A percentile compares a stretch with the other conserved stretches of the same genome.
Conservation (phyloP, 805 yeast species). For the Yarrowia porcina region DNA sequence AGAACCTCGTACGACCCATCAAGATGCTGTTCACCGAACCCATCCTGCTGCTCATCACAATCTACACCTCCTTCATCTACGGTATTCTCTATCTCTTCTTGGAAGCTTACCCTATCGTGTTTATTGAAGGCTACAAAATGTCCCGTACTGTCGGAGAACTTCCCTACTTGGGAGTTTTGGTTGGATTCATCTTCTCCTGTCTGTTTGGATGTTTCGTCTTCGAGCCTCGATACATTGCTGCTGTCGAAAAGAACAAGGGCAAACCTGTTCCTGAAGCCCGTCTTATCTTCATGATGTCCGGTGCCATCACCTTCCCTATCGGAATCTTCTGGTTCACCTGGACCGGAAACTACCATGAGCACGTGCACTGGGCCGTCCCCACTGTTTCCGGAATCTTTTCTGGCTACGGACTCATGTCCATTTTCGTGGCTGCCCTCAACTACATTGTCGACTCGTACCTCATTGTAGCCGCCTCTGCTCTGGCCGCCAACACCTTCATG, state of each 20-base stretch:
- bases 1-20: constrained; percentile 65
- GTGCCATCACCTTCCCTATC: constrained; percentile 66
- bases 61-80: constrained; percentile 74
- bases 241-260: constrained; percentile 53
- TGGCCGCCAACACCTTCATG: constrained; percentile 70
- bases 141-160: constrained; percentile 60
- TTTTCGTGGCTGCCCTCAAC: constrained; percentile 68
- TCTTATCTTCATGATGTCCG: constrained; percentile 70
- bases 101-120: constrained; percentile 71
- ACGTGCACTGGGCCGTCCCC: constrained; percentile 79
- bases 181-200: constrained; percentile 49
- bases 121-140: constrained; percentile 60
- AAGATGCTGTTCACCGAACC: constrained; percentile 67
- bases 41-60: constrained; percentile 57
- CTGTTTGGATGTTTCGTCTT: constrained; percentile 50
- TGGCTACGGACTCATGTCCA: constrained; percentile 66
- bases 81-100: constrained; percentile 71
- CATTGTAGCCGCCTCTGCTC: constrained; percentile 72
- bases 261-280: constrained; percentile 79
- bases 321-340: constrained; percentile 88
- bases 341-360: constrained; percentile 73
- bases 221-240: constrained; percentile 53
- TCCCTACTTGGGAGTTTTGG: constrained; percentile 72
- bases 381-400: constrained; percentile 61
- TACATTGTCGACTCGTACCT: constrained; percentile 72